Conservation (phyloP, 2,329 filamentous ascomycete species). For the Talaromyces sp. region DNA sequence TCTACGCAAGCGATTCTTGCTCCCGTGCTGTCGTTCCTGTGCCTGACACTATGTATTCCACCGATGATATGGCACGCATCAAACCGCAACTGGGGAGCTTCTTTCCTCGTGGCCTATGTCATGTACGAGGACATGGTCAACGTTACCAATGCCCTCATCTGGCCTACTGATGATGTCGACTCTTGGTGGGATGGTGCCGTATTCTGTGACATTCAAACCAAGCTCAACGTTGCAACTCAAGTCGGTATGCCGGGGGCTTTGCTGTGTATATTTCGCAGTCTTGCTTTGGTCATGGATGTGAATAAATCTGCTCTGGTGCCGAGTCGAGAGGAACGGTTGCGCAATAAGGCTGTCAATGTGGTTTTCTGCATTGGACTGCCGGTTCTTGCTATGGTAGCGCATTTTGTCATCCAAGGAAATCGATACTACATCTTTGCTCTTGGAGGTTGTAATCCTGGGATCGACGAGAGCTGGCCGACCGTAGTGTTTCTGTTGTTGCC, state of each 20-base stretch:
- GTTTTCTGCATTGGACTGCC: conserved; percentile 55
- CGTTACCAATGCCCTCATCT: conserved; percentile 60
- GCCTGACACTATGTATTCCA: conserved; percentile 50
- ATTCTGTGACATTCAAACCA: conserved; percentile 61
- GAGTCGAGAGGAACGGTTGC: conserved; percentile 45
- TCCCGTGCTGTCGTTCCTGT: conserved; percentile 46
- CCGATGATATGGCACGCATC: conserved; percentile 57
- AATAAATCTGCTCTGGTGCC: conserved; percentile 49
- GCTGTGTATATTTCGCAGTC: conserved; percentile 55
- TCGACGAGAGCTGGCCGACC: conserved; percentile 54
- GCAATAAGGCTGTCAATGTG: conserved; percentile 48
- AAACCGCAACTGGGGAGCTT: conserved; percentile 57
- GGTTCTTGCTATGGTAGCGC: conserved; percentile 49
- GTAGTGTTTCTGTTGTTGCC: conserved; percentile 55
- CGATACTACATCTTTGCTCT: conserved; percentile 57
- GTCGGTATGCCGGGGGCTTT: conserved; percentile 51
- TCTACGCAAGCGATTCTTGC: conserved; percentile 36
- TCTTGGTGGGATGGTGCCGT: conserved; percentile 55
- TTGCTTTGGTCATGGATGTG: conserved; percentile 58
- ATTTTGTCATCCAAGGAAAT: conserved; percentile 55
- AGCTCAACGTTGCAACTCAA: conserved; percentile 51
- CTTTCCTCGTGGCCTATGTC: conserved; percentile 53
- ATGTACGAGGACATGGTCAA: conserved; percentile 54
- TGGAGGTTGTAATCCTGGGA: conserved; percentile 53
- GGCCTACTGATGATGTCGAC: conserved; percentile 53